These are phyloP conservation scores for Beta corolliflora DNA, from an alignment of 179 eudicot genomes.

Conservation along the genomic window DNA sequence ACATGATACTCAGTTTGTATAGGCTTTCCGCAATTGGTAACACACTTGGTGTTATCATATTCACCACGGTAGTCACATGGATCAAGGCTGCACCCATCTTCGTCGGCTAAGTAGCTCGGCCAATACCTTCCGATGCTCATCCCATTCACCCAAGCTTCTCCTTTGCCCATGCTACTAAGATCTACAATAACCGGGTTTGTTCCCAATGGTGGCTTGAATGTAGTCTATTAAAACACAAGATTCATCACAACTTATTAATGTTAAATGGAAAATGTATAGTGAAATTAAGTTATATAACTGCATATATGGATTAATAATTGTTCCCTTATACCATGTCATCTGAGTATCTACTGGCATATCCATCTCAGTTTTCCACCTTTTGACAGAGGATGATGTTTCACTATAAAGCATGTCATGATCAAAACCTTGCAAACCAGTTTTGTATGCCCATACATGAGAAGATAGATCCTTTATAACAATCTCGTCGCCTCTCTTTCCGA, in stretches of 20 bases:
- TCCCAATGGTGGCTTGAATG: constrained; percentile 36
- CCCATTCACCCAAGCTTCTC: constrained; percentile 40
- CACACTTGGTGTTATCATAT: constrained; percentile 31
- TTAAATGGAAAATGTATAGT: neutral
- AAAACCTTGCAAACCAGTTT: constrained; percentile 29
- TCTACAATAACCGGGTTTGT: constrained; percentile 37
- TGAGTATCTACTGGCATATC: constrained; percentile 14
- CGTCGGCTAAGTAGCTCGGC: constrained; percentile 26
- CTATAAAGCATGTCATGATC: constrained; percentile 28
- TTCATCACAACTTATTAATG: neutral
- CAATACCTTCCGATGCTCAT: constrained; percentile 34
- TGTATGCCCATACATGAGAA: constrained; percentile 51
- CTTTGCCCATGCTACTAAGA: constrained; percentile 39
- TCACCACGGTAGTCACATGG: constrained; percentile 36
- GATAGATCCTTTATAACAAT: constrained; percentile 48
- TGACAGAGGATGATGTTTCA: neutral
- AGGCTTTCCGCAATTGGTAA: constrained; percentile 32
- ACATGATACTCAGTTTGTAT: constrained; percentile 34
- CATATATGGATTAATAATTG: neutral
- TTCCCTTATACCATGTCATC: constrained; percentile 46
- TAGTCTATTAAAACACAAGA: constrained; percentile 17
- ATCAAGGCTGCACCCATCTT: constrained; percentile 22
- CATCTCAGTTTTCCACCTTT: constrained; percentile 12
- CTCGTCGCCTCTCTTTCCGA: constrained; percentile 45
- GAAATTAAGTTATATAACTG: neutral